These are phyloP conservation scores for Linanthus parryae DNA, from an alignment of 148 eudicot species.

Conservation along the genomic window DNA sequence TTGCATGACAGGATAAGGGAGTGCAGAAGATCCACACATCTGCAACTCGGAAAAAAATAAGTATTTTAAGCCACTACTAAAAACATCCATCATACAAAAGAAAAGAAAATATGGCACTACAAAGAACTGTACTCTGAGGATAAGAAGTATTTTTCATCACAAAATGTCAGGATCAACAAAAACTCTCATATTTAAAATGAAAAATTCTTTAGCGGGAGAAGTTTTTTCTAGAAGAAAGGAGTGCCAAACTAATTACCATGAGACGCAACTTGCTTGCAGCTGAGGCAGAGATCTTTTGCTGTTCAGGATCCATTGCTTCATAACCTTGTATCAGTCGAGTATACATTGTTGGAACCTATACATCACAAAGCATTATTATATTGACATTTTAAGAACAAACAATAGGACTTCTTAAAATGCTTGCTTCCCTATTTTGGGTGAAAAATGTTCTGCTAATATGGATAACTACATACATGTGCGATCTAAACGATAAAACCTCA, in stretches of 20 bases:
- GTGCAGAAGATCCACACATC: constrained; percentile 99
- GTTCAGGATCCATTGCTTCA: constrained; percentile 86
- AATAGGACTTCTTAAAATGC: too few relatives aligned
- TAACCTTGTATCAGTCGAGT: constrained; percentile 95
- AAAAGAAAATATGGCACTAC: too few relatives aligned
- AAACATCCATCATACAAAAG: constrained; percentile 1
- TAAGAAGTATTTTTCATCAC: not conserved
- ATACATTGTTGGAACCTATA: constrained; percentile 97
- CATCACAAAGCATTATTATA: not conserved
- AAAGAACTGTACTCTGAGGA: not conserved
- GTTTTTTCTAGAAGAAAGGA: not conserved
- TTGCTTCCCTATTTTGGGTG: too few relatives aligned
- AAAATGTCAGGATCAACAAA: not conserved
- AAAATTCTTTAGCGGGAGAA: not conserved
- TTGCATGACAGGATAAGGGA: constrained; percentile 95
- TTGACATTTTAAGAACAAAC: constrained; percentile 1
- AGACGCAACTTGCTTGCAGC: constrained; percentile 89
- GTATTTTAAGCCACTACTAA: not conserved
- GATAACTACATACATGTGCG: too few relatives aligned
- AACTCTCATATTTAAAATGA: too few relatives aligned
- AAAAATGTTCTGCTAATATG: too few relatives aligned
- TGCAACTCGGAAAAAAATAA: constrained; percentile 18
- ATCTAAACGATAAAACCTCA: too few relatives aligned
- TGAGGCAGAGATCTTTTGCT: constrained; percentile 52
- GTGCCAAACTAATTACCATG: constrained; percentile 53